phyloP scores from a whole-genome alignment of 2,329 filamentous ascomycete species.

The Pestalotiopsis sp. region DNA sequence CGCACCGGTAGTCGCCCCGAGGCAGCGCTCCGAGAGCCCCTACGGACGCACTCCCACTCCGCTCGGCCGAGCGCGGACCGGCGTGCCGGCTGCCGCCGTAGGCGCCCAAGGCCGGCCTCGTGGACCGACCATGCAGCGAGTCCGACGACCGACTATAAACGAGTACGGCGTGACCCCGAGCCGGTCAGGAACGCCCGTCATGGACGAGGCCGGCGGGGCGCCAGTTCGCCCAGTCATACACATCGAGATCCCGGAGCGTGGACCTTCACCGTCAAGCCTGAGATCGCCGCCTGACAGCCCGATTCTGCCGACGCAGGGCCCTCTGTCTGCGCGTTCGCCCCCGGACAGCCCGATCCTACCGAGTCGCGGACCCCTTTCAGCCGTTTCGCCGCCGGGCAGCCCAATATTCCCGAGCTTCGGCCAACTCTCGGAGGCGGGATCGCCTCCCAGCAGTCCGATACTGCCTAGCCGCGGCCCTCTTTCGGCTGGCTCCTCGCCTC shows the following conservation, averaged over 20 bases:
- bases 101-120: conserved; percentile 19
- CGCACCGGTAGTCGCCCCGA: conserved; percentile 10
- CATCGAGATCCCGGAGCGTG: conserved; percentile 16
- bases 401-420: not conserved
- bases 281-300: not conserved
- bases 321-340: not conserved
- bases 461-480: not conserved
- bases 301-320: not conserved
- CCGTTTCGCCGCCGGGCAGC: conserved; percentile 4
- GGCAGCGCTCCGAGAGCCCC: conserved; percentile 12
- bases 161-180: not conserved
- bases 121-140: conserved; percentile 3
- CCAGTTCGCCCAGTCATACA: not conserved
- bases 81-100: conserved; percentile 21
- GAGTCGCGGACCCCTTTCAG: not conserved
- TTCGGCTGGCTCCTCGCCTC: not conserved
- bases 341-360: not conserved
- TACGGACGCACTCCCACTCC: not conserved
- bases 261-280: conserved; percentile 8
- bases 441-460: conserved; percentile 2
- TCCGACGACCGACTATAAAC: not conserved
- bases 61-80: conserved; percentile 17
- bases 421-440: not conserved
- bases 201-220: not conserved
- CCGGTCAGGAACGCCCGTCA: not conserved